Percentiles rank a stretch among this genome's conserved stretches.
Conservation (phyloP, 1,284 basidiomycete species). For the Ceratorhiza oryzae-sativae region DNA sequence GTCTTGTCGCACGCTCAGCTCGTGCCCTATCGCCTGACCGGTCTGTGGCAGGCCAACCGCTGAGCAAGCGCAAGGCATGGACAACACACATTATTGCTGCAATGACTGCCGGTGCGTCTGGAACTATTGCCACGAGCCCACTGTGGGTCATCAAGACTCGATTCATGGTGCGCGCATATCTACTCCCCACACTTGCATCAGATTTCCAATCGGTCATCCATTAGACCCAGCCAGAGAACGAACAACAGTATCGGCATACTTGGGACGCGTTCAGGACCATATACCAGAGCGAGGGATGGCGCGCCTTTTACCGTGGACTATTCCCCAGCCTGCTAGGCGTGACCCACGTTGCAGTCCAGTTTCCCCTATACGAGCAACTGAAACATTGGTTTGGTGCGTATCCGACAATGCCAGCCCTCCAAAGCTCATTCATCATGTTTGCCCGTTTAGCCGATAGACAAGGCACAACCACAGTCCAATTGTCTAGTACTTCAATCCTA, state of each 20-base stretch:
- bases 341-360: constrained; percentile 91
- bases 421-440: constrained; percentile 19
- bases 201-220: not conserved
- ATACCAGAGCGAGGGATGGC: constrained; percentile 81
- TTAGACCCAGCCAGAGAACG: constrained; percentile 77
- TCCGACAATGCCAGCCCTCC: not conserved
- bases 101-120: constrained; percentile 89
- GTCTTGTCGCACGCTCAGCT: not conserved
- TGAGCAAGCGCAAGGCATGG: constrained; percentile 59
- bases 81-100: constrained; percentile 87
- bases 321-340: constrained; percentile 90
- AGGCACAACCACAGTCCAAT: constrained; percentile 45
- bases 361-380: constrained; percentile 92
- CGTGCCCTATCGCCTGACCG: not conserved
- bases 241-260: constrained; percentile 83
- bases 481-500: constrained; percentile 76
- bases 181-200: not conserved
- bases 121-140: constrained; percentile 91
- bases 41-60: not conserved
- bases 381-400: constrained; percentile 82
- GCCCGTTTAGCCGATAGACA: constrained; percentile 37
- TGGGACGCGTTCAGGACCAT: constrained; percentile 86
- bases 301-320: constrained; percentile 91
- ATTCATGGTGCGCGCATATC: constrained; percentile 82
- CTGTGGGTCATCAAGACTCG: constrained; percentile 97